phyloP scores from a whole-genome alignment of 331 rosid species.

The Acacia pycnantha region DNA sequence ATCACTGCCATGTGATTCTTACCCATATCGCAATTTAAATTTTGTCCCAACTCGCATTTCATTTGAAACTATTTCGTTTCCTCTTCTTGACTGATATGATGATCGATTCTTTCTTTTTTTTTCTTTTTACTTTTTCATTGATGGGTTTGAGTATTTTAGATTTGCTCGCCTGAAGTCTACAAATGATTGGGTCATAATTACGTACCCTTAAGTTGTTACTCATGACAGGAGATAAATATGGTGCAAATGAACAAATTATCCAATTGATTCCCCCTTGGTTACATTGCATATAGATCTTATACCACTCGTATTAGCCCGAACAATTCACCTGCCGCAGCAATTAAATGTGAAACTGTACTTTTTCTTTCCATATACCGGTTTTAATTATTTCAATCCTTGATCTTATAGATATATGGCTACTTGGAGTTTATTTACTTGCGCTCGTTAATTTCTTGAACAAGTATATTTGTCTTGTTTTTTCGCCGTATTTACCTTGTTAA shows the following conservation, averaged over 20 bases:
- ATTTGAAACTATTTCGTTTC: neutral
- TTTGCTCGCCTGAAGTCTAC: neutral
- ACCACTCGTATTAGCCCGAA: neutral
- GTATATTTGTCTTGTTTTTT: neutral
- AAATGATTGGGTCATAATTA: neutral
- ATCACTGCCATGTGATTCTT: neutral
- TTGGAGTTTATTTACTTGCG: neutral
- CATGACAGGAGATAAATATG: neutral
- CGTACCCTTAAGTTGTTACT: neutral
- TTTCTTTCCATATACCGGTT: neutral
- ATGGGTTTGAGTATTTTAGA: neutral
- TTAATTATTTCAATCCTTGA: neutral
- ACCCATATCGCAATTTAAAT: neutral
- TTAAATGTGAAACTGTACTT: neutral
- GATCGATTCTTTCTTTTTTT: too few relatives aligned
- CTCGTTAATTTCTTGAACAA: neutral
- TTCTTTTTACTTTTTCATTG: neutral
- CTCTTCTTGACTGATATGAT: too few relatives aligned
- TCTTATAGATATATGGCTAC: neutral
- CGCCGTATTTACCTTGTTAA: neutral
- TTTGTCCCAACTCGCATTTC: conserved; percentile 6
- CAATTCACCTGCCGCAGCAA: neutral
- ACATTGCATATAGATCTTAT: neutral
- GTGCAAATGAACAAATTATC: neutral
- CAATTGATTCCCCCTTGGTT: neutral